Evolutionary conservation across 805 yeast species (phyloP).

Genomic region (Spathaspora passalidarum): DNA sequence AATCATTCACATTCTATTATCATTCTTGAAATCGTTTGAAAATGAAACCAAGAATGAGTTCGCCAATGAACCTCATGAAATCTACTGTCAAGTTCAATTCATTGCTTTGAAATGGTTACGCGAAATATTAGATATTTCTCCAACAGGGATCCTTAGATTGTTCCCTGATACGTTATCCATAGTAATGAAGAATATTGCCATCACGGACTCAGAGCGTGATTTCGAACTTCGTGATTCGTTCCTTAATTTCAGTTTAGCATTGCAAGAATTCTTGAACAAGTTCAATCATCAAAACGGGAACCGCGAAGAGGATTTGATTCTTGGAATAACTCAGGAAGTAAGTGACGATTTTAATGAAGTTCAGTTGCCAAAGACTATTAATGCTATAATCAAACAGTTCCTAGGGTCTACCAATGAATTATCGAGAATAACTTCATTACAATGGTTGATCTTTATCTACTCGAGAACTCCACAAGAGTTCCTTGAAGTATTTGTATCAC

Average conservation of each 20-base stretch:
- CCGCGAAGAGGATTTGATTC: slow-evolving; percentile 30
- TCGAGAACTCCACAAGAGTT: slow-evolving; percentile 48
- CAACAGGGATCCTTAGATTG: slow-evolving; percentile 68
- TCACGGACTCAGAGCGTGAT: slow-evolving; percentile 34
- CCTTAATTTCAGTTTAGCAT: slow-evolving; percentile 30
- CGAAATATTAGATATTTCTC: slow-evolving; percentile 67
- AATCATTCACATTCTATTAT: slow-evolving; percentile 76
- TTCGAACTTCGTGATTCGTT: slow-evolving; percentile 35
- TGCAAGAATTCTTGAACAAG: slow-evolving; percentile 30
- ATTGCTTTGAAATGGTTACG: slow-evolving; percentile 83
- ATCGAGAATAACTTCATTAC: slow-evolving; percentile 78
- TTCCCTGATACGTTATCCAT: slow-evolving; percentile 74
- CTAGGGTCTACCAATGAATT: slow-evolving; percentile 54
- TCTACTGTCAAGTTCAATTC: slow-evolving; percentile 60
- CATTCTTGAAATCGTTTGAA: slow-evolving; percentile 71
- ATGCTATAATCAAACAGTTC: slow-evolving; percentile 65
- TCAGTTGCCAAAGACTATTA: slow-evolving; percentile 52
- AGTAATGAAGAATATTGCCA: slow-evolving; percentile 45
- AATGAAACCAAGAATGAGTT: slow-evolving; percentile 33
- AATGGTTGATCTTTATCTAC: slow-evolving; percentile 86
- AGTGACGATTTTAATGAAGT: slow-evolving; percentile 40
- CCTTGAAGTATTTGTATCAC: slow-evolving; percentile 17
- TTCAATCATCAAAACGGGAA: slow-evolving; percentile 16
- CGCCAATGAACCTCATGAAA: slow-evolving; percentile 35
- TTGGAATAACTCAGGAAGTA: slow-evolving; percentile 39